A percentile compares a stretch with the other conserved stretches of the same genome.
These are phyloP conservation scores for Tolypocladium paradoxum DNA, from an alignment of 2,329 filamentous ascomycete species.

Conservation along the genomic window DNA sequence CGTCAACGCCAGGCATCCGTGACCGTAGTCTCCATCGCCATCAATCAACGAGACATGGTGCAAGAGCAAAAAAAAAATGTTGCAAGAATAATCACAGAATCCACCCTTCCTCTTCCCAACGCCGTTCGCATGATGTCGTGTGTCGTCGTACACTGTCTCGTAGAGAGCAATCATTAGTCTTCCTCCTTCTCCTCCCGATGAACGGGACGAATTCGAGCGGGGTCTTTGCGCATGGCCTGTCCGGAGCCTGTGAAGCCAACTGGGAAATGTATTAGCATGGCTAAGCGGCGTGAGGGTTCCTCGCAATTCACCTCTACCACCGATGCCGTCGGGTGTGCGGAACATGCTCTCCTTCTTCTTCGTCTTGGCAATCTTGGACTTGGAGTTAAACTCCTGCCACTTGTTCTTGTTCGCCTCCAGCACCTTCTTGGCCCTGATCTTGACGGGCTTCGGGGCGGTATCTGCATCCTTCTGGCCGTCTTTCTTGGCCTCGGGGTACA, in stretches of 20 bases:
- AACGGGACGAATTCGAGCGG: slow-evolving; percentile 69
- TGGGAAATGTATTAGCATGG: slow-evolving; percentile 23
- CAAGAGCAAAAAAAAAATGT: neutral
- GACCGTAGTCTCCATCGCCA: neutral
- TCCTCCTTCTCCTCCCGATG: slow-evolving; percentile 70
- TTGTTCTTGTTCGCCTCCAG: slow-evolving; percentile 84
- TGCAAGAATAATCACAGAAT: neutral
- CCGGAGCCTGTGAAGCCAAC: slow-evolving; percentile 96
- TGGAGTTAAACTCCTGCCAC: slow-evolving; percentile 87
- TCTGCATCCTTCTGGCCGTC: slow-evolving; percentile 53
- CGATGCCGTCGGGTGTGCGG: slow-evolving; percentile 75
- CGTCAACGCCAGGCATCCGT: neutral
- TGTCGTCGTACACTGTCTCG: neutral
- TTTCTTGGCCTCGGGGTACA: slow-evolving; percentile 52
- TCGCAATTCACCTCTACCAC: slow-evolving; percentile 62
- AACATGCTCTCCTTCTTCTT: slow-evolving; percentile 95
- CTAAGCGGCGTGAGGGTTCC: neutral
- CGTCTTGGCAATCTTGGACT: slow-evolving; percentile 57
- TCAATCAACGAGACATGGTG: neutral
- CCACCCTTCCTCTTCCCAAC: neutral
- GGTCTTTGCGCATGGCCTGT: slow-evolving; percentile 90
- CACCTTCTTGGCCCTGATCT: slow-evolving; percentile 83
- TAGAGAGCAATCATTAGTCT: slow-evolving; percentile 36
- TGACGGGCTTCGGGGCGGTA: slow-evolving; percentile 64
- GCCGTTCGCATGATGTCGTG: neutral